Evolutionary conservation across 2,329 filamentous ascomycete species (phyloP).

Genomic region (Bimuria novae-zelandiae): DNA sequence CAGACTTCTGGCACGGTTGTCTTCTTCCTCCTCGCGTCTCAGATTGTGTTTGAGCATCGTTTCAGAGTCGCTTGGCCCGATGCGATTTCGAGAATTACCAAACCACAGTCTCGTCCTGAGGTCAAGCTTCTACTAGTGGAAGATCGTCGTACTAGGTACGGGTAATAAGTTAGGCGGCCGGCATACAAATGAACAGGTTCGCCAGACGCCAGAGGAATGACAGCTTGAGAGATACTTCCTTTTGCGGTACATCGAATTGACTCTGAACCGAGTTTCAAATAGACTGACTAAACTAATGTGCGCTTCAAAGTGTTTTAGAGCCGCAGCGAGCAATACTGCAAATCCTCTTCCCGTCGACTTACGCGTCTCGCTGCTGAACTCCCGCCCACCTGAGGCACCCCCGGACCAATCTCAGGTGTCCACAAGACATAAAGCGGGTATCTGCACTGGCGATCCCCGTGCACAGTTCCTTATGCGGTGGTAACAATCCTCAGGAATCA

Average conservation of each 20-base stretch:
- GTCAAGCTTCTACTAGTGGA: not conserved
- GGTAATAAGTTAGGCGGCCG: not conserved
- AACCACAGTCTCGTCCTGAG: not conserved
- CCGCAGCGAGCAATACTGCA: not conserved
- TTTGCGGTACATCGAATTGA: not conserved
- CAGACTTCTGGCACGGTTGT: not conserved
- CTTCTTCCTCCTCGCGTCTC: constrained; percentile 1
- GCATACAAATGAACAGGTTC: not conserved
- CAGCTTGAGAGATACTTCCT: not conserved
- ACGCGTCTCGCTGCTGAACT: constrained; percentile 8
- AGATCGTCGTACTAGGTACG: not conserved
- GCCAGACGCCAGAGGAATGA: too few relatives aligned
- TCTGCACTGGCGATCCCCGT: constrained; percentile 19
- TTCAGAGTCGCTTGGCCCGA: not conserved
- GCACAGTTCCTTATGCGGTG: constrained; percentile 24
- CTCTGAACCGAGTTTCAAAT: not conserved
- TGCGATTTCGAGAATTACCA: not conserved
- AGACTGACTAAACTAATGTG: not conserved
- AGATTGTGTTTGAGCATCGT: constrained; percentile 1
- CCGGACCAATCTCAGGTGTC: constrained; percentile 17
- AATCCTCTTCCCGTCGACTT: not conserved
- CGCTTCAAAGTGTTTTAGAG: not conserved
- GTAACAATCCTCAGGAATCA: constrained; percentile 31
- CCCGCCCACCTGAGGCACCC: constrained; percentile 28
- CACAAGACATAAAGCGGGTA: constrained; percentile 16